phyloP scores from a whole-genome alignment of 2,329 filamentous ascomycete species.

The Colletotrichum tamarilloi region DNA sequence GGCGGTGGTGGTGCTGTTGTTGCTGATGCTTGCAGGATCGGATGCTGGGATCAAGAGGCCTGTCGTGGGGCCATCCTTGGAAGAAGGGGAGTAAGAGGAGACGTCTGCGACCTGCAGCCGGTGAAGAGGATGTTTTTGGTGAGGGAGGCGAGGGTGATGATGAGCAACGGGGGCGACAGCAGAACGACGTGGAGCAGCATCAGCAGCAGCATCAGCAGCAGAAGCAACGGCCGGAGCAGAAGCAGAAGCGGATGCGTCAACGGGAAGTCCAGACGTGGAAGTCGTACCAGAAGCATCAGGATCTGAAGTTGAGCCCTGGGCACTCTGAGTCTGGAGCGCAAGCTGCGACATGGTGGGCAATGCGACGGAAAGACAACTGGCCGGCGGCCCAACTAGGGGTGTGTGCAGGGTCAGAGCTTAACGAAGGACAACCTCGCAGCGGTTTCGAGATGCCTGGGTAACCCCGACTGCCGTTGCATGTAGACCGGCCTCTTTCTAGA shows the following conservation, averaged over 20 bases:
- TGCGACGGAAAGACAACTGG: constrained; percentile 45
- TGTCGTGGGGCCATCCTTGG: constrained; percentile 60
- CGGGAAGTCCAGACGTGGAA: constrained; percentile 8
- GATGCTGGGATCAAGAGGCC: constrained; percentile 44
- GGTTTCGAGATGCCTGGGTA: constrained; percentile 51
- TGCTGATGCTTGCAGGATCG: constrained; percentile 39
- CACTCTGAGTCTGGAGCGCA: constrained; percentile 54
- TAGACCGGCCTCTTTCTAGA: constrained; percentile 35
- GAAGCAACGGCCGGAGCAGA: constrained; percentile 4
- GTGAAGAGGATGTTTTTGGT: constrained; percentile 36
- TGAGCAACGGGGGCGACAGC: constrained; percentile 4
- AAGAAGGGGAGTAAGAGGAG: constrained; percentile 36
- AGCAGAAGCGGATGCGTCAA: constrained; percentile 28
- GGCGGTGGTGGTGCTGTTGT: constrained; percentile 37
- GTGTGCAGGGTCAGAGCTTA: constrained; percentile 48
- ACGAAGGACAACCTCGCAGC: constrained; percentile 41
- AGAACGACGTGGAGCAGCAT: constrained; percentile 3
- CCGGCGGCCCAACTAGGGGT: constrained; percentile 40
- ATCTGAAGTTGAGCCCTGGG: constrained; percentile 49
- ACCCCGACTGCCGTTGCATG: constrained; percentile 62
- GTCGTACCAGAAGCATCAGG: constrained; percentile 36
- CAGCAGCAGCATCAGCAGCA: background rate
- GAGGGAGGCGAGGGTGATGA: constrained; percentile 32
- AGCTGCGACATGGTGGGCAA: constrained; percentile 65
- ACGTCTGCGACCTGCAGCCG: constrained; percentile 27